Evolutionary conservation across 768 basidiomycete genomes (phyloP).

Genomic region (Rhodosporidiobolus odoratus): DNA sequence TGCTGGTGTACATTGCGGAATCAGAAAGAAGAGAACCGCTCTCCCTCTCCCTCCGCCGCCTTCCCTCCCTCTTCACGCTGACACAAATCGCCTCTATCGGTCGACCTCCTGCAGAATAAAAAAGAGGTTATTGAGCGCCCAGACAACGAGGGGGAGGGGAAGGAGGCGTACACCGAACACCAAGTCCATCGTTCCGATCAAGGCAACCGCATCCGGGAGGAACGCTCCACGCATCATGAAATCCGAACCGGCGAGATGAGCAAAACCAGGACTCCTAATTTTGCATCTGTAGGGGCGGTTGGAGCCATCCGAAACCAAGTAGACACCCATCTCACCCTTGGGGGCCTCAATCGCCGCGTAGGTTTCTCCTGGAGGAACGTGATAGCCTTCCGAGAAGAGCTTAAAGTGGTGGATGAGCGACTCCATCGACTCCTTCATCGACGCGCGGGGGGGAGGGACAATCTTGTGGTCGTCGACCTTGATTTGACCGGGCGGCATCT

Average conservation of each 20-base stretch:
- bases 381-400: constrained; percentile 87
- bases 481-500: constrained; percentile 85
- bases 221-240: too few relatives aligned
- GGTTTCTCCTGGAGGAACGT: constrained; percentile 80
- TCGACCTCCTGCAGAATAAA: neutral
- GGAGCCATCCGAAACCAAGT: constrained; percentile 94
- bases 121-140: neutral
- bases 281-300: constrained; percentile 96
- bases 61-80: too few relatives aligned
- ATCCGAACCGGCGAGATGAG: constrained; percentile 85
- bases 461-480: constrained; percentile 98
- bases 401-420: constrained; percentile 98
- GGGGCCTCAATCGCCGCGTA: constrained; percentile 97
- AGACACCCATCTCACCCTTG: constrained; percentile 96
- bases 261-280: constrained; percentile 48
- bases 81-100: too few relatives aligned
- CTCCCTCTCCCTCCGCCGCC: too few relatives aligned
- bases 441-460: constrained; percentile 87
- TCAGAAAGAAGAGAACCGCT: too few relatives aligned
- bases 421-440: constrained; percentile 98
- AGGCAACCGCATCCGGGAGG: constrained; percentile 56
- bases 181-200: constrained; percentile 83
- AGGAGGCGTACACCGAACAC: constrained; percentile 42
- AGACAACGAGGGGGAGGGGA: neutral
- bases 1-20: too few relatives aligned